Conservation (phyloP, 139 green algal genomes). For the Zygnema circumcarinatum region DNA sequence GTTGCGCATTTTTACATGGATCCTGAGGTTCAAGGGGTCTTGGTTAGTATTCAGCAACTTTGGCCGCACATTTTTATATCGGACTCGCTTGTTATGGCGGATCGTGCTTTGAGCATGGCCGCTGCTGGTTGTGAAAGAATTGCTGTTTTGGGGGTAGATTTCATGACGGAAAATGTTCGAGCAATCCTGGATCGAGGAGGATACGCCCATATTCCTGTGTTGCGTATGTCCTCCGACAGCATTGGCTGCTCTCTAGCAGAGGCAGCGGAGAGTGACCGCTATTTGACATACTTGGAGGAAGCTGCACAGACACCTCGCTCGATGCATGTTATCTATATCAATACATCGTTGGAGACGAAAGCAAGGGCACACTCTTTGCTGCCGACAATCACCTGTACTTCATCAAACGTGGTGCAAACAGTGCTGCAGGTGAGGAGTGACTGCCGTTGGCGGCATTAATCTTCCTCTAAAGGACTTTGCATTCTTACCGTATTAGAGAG, state of each 20-base stretch:
- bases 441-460: too few species aligned
- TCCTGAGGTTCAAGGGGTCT: conserved; percentile 94
- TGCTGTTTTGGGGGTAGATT: conserved; percentile 95
- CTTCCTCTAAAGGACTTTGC: too few species aligned
- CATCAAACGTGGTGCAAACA: conserved; percentile 97
- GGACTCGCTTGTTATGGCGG: conserved; percentile 89
- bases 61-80: conserved; percentile 96
- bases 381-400: conserved; percentile 99
- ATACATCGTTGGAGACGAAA: conserved; percentile 95
- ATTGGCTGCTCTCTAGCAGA: conserved; percentile 98
- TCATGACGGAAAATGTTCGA: conserved; percentile 98
- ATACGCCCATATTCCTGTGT: conserved; percentile 77
- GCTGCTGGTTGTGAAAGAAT: conserved; percentile 85
- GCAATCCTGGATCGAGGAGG: conserved; percentile 91
- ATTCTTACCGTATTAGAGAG: too few species aligned
- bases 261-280: conserved; percentile 81
- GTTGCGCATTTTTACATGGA: conserved; percentile 99
- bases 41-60: conserved; percentile 72
- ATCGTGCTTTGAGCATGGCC: conserved; percentile 72
- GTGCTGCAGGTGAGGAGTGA: conserved; percentile 84
- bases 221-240: conserved; percentile 80
- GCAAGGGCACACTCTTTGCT: conserved; percentile 80
- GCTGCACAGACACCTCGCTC: conserved; percentile 68
- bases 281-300: conserved; percentile 77
- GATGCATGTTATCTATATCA: conserved; percentile 98